Evolutionary conservation across 345 rosid genomes (phyloP), one percentile per base, ranked within the genome.

Genomic region (Turritis glabra): DNA sequence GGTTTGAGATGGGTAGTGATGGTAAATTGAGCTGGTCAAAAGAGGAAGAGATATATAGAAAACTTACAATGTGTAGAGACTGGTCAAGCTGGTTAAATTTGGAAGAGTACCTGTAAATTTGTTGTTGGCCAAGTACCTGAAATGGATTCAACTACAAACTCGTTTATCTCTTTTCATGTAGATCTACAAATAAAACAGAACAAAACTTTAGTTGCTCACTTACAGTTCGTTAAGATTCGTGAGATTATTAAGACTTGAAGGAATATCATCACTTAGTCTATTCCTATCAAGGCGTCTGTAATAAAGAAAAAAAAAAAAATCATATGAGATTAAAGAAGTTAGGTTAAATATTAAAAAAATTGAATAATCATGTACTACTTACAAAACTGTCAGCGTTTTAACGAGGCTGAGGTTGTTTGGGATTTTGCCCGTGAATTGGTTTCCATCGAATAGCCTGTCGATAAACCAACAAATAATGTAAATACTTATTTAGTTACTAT

Each of bases 211-310:
- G 38, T 33, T 52, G 8, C 38, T 12, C 69, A 70, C 99, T 89
- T 85, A 95, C 99, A 95, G 66, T 59, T 84, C 92, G 0, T 55
- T 43, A 63, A 88, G 79, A 25, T 1, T n/a, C 22, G 88, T 80
- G 65, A 87, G 97, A 72, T 84, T 84, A 81, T 75, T 84, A 75
- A 95, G 79, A 75, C 64, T 81, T 59, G 73, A 37, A 53, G 98
- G 98, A 67, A 88, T 80, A 48, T 46, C 7, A 26, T 91, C 94
- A 13, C 13, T 78, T 7, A 95, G 59, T 38, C 7, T 66, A 71
- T 95, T 95, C 74, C 78, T 69, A 67, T 92, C 98, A 53, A 95
- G 82, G 53, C 99, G 96, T 41, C 98, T 94, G 83, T 25, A 82
- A 56, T 10, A 75, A 64, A 79, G 35, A 5, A 10, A 73, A 6